Conservation (phyloP, 768 basidiomycete genomes). For the Kondoa malvinella region DNA sequence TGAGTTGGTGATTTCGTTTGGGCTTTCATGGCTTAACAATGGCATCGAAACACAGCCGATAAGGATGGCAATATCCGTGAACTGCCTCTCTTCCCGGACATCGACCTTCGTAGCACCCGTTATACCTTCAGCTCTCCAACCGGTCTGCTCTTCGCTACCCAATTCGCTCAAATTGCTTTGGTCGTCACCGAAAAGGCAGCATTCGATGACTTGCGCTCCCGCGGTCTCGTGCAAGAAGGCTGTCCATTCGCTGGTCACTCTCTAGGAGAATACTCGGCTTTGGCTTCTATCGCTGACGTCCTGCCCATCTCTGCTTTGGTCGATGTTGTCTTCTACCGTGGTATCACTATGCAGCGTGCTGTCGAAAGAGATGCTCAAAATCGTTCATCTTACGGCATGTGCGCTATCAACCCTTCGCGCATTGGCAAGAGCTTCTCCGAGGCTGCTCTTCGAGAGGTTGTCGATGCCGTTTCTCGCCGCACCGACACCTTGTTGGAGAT, state of each 20-base stretch:
- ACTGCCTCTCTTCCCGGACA: constrained; percentile 86
- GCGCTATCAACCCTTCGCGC: constrained; percentile 93
- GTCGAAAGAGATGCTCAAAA: constrained; percentile 88
- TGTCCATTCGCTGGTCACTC: constrained; percentile 97
- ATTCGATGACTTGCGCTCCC: constrained; percentile 93
- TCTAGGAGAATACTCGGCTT: constrained; percentile 91
- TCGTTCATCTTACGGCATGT: constrained; percentile 95
- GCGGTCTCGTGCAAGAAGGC: constrained; percentile 79
- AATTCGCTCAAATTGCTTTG: constrained; percentile 95
- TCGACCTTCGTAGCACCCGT: constrained; percentile 78
- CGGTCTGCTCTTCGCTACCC: constrained; percentile 89
- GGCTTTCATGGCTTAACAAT: too few relatives aligned
- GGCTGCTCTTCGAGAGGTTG: constrained; percentile 86
- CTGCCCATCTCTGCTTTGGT: constrained; percentile 85
- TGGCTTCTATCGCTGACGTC: constrained; percentile 93
- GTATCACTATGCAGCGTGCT: constrained; percentile 98
- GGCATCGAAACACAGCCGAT: constrained; percentile 41
- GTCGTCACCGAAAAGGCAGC: constrained; percentile 97
- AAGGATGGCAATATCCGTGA: constrained; percentile 92
- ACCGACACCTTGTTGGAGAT: constrained; percentile 82
- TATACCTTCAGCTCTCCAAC: constrained; percentile 97
- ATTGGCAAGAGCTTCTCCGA: constrained; percentile 90
- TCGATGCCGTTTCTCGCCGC: constrained; percentile 63
- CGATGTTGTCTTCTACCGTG: constrained; percentile 98
- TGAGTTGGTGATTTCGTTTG: too few relatives aligned